Evolutionary conservation across 352 stramenopile genomes (phyloP).

Genomic region (Phytophthora europaea): DNA sequence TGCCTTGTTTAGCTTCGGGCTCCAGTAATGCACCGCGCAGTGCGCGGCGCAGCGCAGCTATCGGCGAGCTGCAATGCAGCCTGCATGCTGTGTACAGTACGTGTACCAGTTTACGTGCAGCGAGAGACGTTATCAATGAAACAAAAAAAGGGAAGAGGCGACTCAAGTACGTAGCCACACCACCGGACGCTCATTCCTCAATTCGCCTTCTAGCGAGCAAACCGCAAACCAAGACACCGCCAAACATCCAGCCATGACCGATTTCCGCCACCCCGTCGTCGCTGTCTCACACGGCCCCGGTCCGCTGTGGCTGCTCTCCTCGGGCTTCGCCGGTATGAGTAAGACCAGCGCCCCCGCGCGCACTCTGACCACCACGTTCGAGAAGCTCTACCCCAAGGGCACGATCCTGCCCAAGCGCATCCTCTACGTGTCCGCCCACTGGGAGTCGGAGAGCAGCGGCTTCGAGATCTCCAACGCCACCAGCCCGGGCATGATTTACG

Average conservation of each 20-base stretch:
- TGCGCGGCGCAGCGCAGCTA: slow-evolving; percentile 7
- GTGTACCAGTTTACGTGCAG: no score
- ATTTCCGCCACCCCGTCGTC: slow-evolving; percentile 4
- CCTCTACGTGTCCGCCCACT: slow-evolving; percentile 86
- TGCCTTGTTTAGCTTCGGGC: not conserved
- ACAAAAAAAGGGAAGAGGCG: not conserved
- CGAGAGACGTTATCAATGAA: not conserved
- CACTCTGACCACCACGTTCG: slow-evolving; percentile 21
- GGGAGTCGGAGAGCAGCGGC: slow-evolving; percentile 45
- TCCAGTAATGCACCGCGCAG: slow-evolving; percentile 51
- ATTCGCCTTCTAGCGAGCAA: not conserved
- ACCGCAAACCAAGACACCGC: not conserved
- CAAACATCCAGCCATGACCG: not conserved
- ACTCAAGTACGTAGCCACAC: slow-evolving; percentile 72
- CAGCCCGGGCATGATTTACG: slow-evolving; percentile 70
- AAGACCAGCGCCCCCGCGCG: not conserved
- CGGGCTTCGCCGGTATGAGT: not conserved
- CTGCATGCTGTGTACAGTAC: no score
- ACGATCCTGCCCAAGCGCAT: slow-evolving; percentile 55
- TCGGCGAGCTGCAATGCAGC: slow-evolving; percentile 31
- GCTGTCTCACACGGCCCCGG: slow-evolving; percentile 7
- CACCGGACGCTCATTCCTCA: not conserved
- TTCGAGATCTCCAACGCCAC: slow-evolving; percentile 52
- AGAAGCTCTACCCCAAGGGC: slow-evolving; percentile 30
- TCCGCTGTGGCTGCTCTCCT: slow-evolving; percentile 2